Percentiles rank a stretch among this genome's conserved stretches.
These are phyloP conservation scores for Pestalotiopsis sp. DNA, from an alignment of 2,329 filamentous ascomycete genomes.

Conservation along the genomic window DNA sequence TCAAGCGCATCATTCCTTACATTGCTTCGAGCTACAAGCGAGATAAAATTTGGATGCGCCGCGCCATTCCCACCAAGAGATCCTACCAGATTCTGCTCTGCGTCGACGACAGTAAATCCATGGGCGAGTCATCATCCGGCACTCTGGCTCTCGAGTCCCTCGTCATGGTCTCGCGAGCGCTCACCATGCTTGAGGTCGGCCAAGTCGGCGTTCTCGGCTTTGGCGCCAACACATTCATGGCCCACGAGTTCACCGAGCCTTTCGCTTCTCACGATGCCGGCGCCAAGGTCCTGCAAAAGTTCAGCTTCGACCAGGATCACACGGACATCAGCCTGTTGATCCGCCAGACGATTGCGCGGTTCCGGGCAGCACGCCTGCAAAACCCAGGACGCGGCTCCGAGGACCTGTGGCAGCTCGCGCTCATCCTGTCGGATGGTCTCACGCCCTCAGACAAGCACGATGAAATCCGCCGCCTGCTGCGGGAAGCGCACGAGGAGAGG, in stretches of 20 bases:
- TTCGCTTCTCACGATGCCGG: slow-evolving; percentile 79
- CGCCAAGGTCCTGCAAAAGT: slow-evolving; percentile 80
- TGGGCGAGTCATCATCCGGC: slow-evolving; percentile 80
- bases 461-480: slow-evolving; percentile 76
- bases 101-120: slow-evolving; percentile 92
- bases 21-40: slow-evolving; percentile 98
- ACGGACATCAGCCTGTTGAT: slow-evolving; percentile 86
- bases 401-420: slow-evolving; percentile 92
- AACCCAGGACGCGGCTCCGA: slow-evolving; percentile 50
- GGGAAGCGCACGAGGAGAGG: slow-evolving; percentile 86
- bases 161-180: slow-evolving; percentile 82
- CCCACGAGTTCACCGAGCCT: slow-evolving; percentile 81
- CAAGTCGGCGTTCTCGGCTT: slow-evolving; percentile 93
- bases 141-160: slow-evolving; percentile 90
- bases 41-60: slow-evolving; percentile 99
- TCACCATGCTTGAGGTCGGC: slow-evolving; percentile 92
- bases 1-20: slow-evolving; percentile 99
- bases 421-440: slow-evolving; percentile 92
- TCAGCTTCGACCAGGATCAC: slow-evolving; percentile 81
- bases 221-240: slow-evolving; percentile 79
- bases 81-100: slow-evolving; percentile 97
- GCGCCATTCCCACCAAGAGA: slow-evolving; percentile 87
- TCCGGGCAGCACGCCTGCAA: slow-evolving; percentile 73
- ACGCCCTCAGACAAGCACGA: slow-evolving; percentile 83
- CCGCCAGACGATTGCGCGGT: slow-evolving; percentile 75